phyloP scores from a whole-genome alignment of 768 basidiomycete genomes.

The Agaricus blazei region DNA sequence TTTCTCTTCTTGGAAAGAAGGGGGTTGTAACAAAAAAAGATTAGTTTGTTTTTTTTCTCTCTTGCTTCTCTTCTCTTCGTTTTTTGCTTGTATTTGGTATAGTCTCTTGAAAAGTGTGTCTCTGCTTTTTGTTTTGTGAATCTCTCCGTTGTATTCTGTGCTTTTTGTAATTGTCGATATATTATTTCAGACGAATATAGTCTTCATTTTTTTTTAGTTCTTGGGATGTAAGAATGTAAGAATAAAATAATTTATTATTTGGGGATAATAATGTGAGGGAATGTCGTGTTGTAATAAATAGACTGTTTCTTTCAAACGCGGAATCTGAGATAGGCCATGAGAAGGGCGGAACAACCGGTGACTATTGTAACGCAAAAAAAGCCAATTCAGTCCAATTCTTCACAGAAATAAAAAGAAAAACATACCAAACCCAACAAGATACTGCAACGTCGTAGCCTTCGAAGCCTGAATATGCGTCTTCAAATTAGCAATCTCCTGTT shows the following conservation, averaged over 20 bases:
- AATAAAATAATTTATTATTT: not conserved
- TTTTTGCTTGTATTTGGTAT: not conserved
- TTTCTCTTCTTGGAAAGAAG: not conserved
- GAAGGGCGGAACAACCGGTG: constrained; percentile 78
- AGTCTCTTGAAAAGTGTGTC: not conserved
- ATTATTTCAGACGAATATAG: constrained; percentile 4
- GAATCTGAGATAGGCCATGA: constrained; percentile 87
- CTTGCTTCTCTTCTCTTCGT: not conserved
- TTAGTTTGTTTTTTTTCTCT: not conserved
- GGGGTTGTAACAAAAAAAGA: not conserved
- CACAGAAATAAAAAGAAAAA: constrained; percentile 7
- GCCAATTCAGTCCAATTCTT: constrained; percentile 1
- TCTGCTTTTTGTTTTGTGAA: not conserved
- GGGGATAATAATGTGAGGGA: constrained; percentile 2
- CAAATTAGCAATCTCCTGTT: constrained; percentile 88
- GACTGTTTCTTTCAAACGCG: constrained; percentile 30
- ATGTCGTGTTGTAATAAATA: constrained; percentile 14
- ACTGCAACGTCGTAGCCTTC: constrained; percentile 86
- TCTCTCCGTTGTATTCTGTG: not conserved
- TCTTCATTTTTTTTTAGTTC: not conserved
- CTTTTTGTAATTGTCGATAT: not conserved
- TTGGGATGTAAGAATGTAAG: not conserved
- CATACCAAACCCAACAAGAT: constrained; percentile 83
- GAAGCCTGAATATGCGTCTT: constrained; percentile 81
- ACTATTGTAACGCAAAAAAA: constrained; percentile 34